These are phyloP conservation scores for Rhizophagus prolifer DNA, from an alignment of 192 early-diverging fungal species.

Conservation along the genomic window DNA sequence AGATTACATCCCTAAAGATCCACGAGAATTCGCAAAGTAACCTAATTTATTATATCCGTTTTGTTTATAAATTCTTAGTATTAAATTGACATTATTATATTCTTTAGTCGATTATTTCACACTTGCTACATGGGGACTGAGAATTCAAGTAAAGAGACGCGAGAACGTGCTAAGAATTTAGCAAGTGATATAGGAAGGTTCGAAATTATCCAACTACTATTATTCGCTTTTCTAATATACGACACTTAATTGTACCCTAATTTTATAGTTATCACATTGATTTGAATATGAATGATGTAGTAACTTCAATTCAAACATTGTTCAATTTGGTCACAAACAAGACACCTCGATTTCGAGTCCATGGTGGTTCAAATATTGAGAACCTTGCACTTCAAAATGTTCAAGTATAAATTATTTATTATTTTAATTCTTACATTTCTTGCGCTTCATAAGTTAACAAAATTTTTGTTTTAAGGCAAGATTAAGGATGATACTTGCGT, in stretches of 20 bases:
- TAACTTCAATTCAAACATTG: conserved; percentile 69
- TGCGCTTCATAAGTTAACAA: neutral
- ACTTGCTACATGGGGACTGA: conserved; percentile 95
- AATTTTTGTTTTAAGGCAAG: conserved; percentile 59
- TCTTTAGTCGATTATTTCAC: conserved; percentile 72
- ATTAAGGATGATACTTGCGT: conserved; percentile 91
- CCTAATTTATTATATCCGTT: neutral
- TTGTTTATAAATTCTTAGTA: conserved; percentile 6
- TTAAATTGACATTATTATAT: neutral
- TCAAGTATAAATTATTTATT: conserved; percentile 51
- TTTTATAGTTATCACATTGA: conserved; percentile 83
- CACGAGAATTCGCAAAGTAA: conserved; percentile 80
- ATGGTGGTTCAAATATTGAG: conserved; percentile 82
- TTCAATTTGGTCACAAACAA: conserved; percentile 75
- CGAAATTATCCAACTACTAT: no score
- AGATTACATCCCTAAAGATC: conserved; percentile 71
- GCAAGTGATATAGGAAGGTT: conserved; percentile 77
- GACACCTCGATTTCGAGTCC: conserved; percentile 75
- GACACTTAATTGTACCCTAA: neutral
- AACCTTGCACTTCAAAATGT: conserved; percentile 98
- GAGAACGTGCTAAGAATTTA: conserved; percentile 73
- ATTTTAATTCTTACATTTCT: neutral
- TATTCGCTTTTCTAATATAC: no score
- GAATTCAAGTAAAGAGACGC: conserved; percentile 88
- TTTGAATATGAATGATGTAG: conserved; percentile 84